A percentile compares a stretch with the other conserved stretches of the same genome.
These are phyloP conservation scores for Clarireedia paspali DNA, from an alignment of 2,329 filamentous ascomycete species.

Conservation along the genomic window DNA sequence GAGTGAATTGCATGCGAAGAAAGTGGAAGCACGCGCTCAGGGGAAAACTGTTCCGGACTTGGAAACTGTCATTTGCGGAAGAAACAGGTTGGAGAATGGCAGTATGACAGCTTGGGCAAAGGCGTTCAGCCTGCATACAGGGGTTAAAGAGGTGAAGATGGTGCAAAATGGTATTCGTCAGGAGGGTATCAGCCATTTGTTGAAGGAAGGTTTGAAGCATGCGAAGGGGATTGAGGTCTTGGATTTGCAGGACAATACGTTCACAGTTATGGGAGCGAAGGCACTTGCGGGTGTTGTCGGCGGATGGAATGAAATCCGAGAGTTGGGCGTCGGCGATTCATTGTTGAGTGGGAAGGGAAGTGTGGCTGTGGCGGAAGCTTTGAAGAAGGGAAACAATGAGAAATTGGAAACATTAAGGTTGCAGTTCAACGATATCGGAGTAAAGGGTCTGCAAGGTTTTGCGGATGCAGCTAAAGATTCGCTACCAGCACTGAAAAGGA, in stretches of 20 bases:
- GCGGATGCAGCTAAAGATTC: conserved; percentile 57
- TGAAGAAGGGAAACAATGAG: conserved; percentile 67
- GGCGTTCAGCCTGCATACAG: conserved; percentile 73
- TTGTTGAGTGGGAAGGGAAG: conserved; percentile 73
- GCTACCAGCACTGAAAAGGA: conserved; percentile 70
- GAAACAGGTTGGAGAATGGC: conserved; percentile 91
- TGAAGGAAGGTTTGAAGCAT: conserved; percentile 70
- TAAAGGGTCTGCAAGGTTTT: conserved; percentile 64
- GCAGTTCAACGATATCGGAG: conserved; percentile 91
- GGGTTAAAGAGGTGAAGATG: conserved; percentile 87
- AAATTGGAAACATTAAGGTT: conserved; percentile 75
- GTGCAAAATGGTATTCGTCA: conserved; percentile 96
- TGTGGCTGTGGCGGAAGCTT: conserved; percentile 62
- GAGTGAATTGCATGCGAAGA: conserved; percentile 72
- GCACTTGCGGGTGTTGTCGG: conserved; percentile 69
- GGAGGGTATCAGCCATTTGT: conserved; percentile 77
- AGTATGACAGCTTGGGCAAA: conserved; percentile 95
- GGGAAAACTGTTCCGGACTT: conserved; percentile 71
- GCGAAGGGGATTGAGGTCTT: conserved; percentile 64
- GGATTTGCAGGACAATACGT: conserved; percentile 97
- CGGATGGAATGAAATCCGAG: conserved; percentile 67
- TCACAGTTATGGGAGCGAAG: conserved; percentile 71
- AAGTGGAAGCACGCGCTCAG: conserved; percentile 65
- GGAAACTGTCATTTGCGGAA: conserved; percentile 94
- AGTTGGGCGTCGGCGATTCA: conserved; percentile 86